phyloP scores from a whole-genome alignment of 139 green algal genomes.

The Coccomyxa sp. region DNA sequence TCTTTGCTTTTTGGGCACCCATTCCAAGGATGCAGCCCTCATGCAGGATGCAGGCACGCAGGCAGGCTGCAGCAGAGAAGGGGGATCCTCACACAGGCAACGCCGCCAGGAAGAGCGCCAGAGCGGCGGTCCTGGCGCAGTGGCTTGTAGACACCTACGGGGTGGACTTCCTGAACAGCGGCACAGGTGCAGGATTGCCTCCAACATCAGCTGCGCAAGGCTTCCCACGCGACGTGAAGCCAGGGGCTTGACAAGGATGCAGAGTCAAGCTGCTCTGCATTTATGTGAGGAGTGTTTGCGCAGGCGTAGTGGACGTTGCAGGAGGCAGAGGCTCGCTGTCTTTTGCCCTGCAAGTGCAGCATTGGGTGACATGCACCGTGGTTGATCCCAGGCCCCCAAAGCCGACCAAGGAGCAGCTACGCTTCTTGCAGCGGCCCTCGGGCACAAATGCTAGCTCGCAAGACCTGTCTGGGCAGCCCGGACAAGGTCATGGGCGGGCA shows the following conservation, averaged over 20 bases:
- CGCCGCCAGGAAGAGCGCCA: neutral
- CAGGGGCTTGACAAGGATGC: neutral
- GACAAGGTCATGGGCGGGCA: neutral
- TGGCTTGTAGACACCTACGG: neutral
- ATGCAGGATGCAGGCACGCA: neutral
- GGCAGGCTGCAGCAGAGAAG: neutral
- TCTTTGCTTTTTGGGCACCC: neutral
- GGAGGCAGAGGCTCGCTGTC: neutral
- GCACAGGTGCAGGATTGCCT: neutral
- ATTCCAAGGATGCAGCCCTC: neutral
- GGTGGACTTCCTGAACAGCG: neutral
- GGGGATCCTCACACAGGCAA: neutral
- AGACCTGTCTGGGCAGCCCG: neutral
- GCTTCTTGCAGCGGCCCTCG: neutral
- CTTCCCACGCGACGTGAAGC: neutral
- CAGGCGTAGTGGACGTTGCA: neutral
- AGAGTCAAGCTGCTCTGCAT: neutral
- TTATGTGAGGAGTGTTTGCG: neutral
- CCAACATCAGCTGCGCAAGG: neutral
- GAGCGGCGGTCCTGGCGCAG: neutral
- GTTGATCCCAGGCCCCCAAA: neutral
- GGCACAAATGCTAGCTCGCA: neutral
- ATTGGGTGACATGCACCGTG: neutral
- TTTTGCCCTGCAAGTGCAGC: neutral
- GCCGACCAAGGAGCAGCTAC: neutral